phyloP scores from a whole-genome alignment of 208 protist species.

The Trypanosoma vivax region DNA sequence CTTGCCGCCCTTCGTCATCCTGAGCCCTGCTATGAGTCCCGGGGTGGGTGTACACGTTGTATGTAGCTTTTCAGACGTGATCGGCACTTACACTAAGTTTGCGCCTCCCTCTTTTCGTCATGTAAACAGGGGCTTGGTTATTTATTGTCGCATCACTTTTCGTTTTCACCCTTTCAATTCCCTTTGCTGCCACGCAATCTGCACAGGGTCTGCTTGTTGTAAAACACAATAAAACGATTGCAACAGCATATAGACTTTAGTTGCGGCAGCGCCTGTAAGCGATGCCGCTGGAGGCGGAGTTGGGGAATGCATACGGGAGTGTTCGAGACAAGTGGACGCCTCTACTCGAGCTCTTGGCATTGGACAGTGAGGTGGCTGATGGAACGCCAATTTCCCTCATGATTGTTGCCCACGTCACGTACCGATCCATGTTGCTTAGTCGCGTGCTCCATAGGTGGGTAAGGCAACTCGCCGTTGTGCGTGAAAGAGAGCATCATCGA shows the following conservation, averaged over 20 bases:
- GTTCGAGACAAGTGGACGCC: conserved; percentile 5
- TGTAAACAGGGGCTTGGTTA: too few species aligned
- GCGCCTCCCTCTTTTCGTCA: too few species aligned
- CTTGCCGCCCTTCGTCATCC: too few species aligned
- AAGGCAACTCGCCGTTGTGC: not conserved
- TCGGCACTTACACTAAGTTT: too few species aligned
- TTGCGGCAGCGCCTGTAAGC: not conserved
- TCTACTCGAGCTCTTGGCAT: conserved; percentile 3
- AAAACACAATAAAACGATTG: too few species aligned
- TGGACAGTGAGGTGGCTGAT: not conserved
- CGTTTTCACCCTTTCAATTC: too few species aligned
- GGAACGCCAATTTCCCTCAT: conserved; percentile 10
- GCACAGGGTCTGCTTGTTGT: too few species aligned
- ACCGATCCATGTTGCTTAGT: conserved; percentile 17
- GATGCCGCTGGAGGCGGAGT: not conserved
- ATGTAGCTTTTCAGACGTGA: too few species aligned
- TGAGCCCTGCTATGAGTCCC: too few species aligned
- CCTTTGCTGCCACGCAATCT: too few species aligned
- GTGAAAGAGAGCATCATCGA: conserved; percentile 8
- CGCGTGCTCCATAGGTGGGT: conserved; percentile 23
- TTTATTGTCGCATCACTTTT: too few species aligned
- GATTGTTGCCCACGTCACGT: conserved; percentile 39
- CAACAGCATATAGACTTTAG: not conserved
- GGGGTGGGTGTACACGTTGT: too few species aligned
- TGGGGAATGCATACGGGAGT: not conserved